Base-by-base conservation (phyloP, 768 basidiomycete species). In the Roridomyces roridus region DNA sequence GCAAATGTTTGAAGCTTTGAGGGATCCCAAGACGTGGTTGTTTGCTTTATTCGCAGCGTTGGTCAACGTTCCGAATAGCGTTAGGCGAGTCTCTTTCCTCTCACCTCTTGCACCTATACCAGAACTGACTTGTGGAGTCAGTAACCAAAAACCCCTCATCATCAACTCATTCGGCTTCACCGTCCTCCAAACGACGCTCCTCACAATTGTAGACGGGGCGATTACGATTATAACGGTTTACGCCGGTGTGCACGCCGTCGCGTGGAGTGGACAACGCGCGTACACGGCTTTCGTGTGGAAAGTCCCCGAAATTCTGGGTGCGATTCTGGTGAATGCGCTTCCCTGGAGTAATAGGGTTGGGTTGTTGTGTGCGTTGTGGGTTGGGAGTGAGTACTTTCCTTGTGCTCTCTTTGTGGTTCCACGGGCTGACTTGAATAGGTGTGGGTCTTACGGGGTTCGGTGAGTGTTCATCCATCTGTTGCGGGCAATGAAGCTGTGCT, bases 121-220 rank as follows among this genome's bases (percentile, higher is more conserved):
- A n/a, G n/a, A n/a, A n/a, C n/a, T n/a, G n/a, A n/a, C n/a, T n/a
- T n/a, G n/a, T n/a, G n/a, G n/a, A n/a, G n/a, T 92, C 68, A 85
- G 84, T 31, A 89, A 89, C 72, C 90, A 92, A 70, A 80, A 88
- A 20, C 87, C 89, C 68, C 74, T 92, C 57, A 90, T 92, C 63
- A 80, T 92, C 36, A 77, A 77, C 24, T 78, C 84, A 59, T 91
- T 92, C 64, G 89, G 90, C 4, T 92, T 88, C 72, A 81, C 73
- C 47, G 67, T 73, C 12, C 73, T 86, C 29, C 81, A 89, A 51
- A 91, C 90, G 0, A 91, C 90, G 9, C 74, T 92, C 4, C 77
- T 92, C 46, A n/a, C n/a, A n/a, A n/a, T n/a, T n/a, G 80, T 83
- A 34, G 75, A 76, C 46, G 83, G 83, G 28, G 24, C 78, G 23